Evolutionary conservation across 2,329 filamentous ascomycete genomes (phyloP).

Genomic region (Talaromyces sp.): DNA sequence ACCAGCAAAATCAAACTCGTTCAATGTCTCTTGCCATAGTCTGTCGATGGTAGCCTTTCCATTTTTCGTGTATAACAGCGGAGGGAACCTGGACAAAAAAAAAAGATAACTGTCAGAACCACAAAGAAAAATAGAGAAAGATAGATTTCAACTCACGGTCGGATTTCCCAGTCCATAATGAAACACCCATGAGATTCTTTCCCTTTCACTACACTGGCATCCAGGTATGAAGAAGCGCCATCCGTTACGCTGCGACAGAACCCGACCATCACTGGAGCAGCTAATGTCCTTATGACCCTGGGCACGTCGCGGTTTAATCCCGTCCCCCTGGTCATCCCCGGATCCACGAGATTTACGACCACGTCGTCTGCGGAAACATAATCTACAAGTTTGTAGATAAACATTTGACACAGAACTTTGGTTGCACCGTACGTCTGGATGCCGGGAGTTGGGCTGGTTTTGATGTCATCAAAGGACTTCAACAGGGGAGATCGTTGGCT

Average conservation of each 20-base stretch:
- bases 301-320: slow-evolving; percentile 21
- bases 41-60: slow-evolving; percentile 31
- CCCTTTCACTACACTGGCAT: slow-evolving; percentile 44
- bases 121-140: background rate
- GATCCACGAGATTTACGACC: slow-evolving; percentile 44
- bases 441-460: background rate
- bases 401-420: slow-evolving; percentile 23
- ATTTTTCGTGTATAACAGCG: slow-evolving; percentile 28
- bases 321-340: slow-evolving; percentile 42
- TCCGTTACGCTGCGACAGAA: slow-evolving; percentile 9
- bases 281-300: background rate
- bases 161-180: slow-evolving; percentile 46
- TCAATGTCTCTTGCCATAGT: slow-evolving; percentile 31
- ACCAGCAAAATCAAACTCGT: slow-evolving; percentile 18
- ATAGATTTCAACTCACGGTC: slow-evolving; percentile 12
- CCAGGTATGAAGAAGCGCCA: slow-evolving; percentile 46
- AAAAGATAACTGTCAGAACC: background rate
- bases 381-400: slow-evolving; percentile 33
- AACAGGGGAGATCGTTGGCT: slow-evolving; percentile 12
- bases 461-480: slow-evolving; percentile 23
- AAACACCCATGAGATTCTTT: slow-evolving; percentile 51
- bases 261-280: background rate
- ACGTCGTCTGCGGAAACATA: slow-evolving; percentile 38
- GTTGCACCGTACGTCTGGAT: background rate
- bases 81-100: background rate